A percentile compares a stretch with the other conserved stretches of the same genome.
Evolutionary conservation across 805 yeast species (phyloP).

Genomic region (Sugiyamaella lignohabitans): DNA sequence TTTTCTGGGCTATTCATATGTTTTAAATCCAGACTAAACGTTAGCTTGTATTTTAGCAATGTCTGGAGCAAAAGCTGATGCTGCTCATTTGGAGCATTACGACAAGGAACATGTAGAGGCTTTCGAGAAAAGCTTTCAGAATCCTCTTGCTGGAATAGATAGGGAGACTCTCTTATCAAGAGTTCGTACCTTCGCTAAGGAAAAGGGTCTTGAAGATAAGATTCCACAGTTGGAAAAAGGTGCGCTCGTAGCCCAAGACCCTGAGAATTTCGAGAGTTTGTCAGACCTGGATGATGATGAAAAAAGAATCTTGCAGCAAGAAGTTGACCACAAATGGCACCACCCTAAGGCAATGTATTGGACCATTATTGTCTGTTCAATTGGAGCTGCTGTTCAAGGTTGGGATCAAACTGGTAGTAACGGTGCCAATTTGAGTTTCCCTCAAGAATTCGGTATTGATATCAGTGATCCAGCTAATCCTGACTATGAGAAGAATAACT

Average conservation of each 20-base stretch:
- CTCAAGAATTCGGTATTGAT: slow-evolving; percentile 33
- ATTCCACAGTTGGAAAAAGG: slow-evolving; percentile 33
- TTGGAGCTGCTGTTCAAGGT: slow-evolving; percentile 64
- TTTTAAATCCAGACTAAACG: no score
- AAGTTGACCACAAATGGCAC: slow-evolving; percentile 40
- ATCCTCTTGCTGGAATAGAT: not conserved
- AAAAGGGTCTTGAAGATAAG: slow-evolving; percentile 23
- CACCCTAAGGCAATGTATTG: slow-evolving; percentile 37
- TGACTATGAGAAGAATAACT: slow-evolving; percentile 43
- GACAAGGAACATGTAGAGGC: not conserved
- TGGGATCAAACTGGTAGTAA: slow-evolving; percentile 67
- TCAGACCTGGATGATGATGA: slow-evolving; percentile 31
- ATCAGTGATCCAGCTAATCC: slow-evolving; percentile 5
- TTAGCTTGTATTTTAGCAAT: no score
- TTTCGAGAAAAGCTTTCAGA: not conserved
- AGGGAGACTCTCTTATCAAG: slow-evolving; percentile 21
- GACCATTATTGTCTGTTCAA: slow-evolving; percentile 52
- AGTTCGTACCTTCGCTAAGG: slow-evolving; percentile 23
- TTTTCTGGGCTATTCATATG: no score
- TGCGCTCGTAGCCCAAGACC: slow-evolving; percentile 49
- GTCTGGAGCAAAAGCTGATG: not conserved
- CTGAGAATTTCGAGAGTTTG: slow-evolving; percentile 35
- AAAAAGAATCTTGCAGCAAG: slow-evolving; percentile 33
- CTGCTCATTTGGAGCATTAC: not conserved
- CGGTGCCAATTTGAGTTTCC: slow-evolving; percentile 50